A percentile compares a stretch with the other conserved stretches of the same genome.
These are phyloP conservation scores for Opeltia flavorubescens DNA, from an alignment of 495 filamentous ascomycete species.

Conservation along the genomic window DNA sequence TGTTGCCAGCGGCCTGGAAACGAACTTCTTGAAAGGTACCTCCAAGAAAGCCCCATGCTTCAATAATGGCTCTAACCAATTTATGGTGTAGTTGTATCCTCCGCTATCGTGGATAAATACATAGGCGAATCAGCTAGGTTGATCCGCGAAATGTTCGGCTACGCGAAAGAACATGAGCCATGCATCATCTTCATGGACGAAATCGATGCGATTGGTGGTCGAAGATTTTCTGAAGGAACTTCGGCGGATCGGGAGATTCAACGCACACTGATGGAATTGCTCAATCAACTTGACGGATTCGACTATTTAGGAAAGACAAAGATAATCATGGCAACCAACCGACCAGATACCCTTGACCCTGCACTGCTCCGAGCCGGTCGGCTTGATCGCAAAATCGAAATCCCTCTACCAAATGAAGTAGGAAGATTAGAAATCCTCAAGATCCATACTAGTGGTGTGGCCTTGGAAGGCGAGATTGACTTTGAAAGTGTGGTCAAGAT, in stretches of 20 bases:
- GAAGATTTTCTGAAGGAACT: conserved; percentile 96
- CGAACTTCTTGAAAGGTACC: conserved; percentile 93
- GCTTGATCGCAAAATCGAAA: conserved; percentile 96
- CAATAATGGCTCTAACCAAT: conserved; percentile 8
- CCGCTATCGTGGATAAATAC: conserved; percentile 99
- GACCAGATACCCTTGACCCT: conserved; percentile 94
- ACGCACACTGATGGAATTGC: conserved; percentile 95
- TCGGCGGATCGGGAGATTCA: conserved; percentile 98
- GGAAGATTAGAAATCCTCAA: conserved; percentile 96
- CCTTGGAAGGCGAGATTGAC: conserved; percentile 89
- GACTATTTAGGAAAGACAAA: conserved; percentile 99
- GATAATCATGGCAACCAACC: conserved; percentile 99
- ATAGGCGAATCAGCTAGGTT: conserved; percentile 96
- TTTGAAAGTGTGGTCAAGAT: conserved; percentile 99
- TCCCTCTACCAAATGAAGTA: conserved; percentile 97
- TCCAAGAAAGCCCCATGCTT: background rate
- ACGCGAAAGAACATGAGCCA: conserved; percentile 98
- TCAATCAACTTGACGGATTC: conserved; percentile 98
- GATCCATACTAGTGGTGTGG: conserved; percentile 82
- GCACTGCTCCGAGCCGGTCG: conserved; percentile 87
- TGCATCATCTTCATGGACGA: conserved; percentile 99
- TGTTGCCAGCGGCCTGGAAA: conserved; percentile 92
- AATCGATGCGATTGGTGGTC: conserved; percentile 96
- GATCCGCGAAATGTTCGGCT: conserved; percentile 99
- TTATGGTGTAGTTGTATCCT: conserved; percentile 69